Evolutionary conservation across 1,284 basidiomycete genomes (phyloP), one percentile per base, ranked within the genome.

Genomic region (Cutaneotrichosporon cyanovorans): DNA sequence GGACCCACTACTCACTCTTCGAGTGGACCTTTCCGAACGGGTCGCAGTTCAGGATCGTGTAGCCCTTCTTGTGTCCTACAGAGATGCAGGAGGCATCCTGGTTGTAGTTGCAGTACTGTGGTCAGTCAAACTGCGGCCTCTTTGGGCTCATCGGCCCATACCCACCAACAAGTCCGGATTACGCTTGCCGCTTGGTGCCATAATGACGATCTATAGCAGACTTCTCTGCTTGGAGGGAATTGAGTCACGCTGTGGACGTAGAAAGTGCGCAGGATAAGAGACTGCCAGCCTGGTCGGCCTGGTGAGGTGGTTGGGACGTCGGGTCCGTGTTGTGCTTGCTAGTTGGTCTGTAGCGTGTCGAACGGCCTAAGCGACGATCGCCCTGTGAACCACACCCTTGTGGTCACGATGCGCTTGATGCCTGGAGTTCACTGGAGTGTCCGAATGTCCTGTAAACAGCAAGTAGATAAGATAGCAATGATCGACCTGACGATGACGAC

Each of bases 31-130:
- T 79, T 35, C 92, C 93, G 67, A 91, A 98, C 40, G 95, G 95
- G 69, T 99, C 93, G 68, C 90, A 96, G 68, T 97, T 97, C 41
- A 89, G 87, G 68, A 98, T 96, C 58, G 84, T 87, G 69, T 97
- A 98, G 4, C 95, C 95, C 70, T 87, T 89, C 60, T 86, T 82
- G 40, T 93, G 95, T 1, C 95, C 95, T 9, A 97, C 86, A 2
- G 90, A 89, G 51, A 96, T 80, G 68, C 92, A 96, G 31, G 66
- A 68, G 50, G 67, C 71, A 58, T 72, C 71, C 48, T 72, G 71
- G 51, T 72, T 72, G 58, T 71, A 72, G 48, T 68, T 71, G 52
- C 71, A 72, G 53, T 12, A 28, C 25, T 28, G 12, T 7, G 8
- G 25, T 28, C 25, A 28, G 25, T 28, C 25, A n/a, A n/a, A n/a